These are phyloP conservation scores for Acarospora socialis DNA, from an alignment of 2,329 filamentous ascomycete species.

Conservation along the genomic window DNA sequence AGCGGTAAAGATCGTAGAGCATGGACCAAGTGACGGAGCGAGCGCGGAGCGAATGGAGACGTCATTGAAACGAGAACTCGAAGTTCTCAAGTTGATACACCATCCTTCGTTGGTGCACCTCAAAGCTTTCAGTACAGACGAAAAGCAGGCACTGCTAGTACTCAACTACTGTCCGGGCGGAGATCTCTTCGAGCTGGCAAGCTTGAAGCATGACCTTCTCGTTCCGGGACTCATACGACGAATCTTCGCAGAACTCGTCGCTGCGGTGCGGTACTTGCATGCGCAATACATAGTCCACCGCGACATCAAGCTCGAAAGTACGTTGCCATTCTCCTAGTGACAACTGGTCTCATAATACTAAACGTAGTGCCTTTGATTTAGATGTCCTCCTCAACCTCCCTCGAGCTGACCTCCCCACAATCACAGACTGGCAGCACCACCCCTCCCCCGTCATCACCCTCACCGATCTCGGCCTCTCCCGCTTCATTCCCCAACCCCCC, in stretches of 20 bases:
- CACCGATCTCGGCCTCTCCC: constrained; percentile 80
- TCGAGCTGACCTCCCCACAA: constrained; percentile 48
- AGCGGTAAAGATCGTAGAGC: constrained; percentile 88
- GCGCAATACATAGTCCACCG: constrained; percentile 77
- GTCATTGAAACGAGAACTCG: constrained; percentile 84
- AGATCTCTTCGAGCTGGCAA: constrained; percentile 87
- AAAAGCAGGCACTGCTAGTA: constrained; percentile 68
- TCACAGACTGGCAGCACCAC: constrained; percentile 57
- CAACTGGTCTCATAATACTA: constrained; percentile 9
- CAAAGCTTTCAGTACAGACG: constrained; percentile 80
- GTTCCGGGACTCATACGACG: constrained; percentile 58
- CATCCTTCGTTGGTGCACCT: constrained; percentile 86
- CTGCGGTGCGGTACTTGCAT: constrained; percentile 76
- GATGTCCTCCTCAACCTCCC: constrained; percentile 85
- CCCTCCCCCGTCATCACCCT: constrained; percentile 75
- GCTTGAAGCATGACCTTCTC: constrained; percentile 52
- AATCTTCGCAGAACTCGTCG: constrained; percentile 80
- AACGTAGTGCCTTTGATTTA: constrained; percentile 25
- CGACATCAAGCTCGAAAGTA: constrained; percentile 97
- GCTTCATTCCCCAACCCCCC: constrained; percentile 56
- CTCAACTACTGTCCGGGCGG: constrained; percentile 87
- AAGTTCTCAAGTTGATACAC: constrained; percentile 76
- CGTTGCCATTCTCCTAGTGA: constrained; percentile 24
- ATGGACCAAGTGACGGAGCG: constrained; percentile 83
- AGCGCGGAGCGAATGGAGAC: constrained; percentile 88